Evolutionary conservation across 2,329 filamentous ascomycete species (phyloP), one percentile per base, ranked within the genome.

Genomic region (Paracorniculantispora psalliotae): DNA sequence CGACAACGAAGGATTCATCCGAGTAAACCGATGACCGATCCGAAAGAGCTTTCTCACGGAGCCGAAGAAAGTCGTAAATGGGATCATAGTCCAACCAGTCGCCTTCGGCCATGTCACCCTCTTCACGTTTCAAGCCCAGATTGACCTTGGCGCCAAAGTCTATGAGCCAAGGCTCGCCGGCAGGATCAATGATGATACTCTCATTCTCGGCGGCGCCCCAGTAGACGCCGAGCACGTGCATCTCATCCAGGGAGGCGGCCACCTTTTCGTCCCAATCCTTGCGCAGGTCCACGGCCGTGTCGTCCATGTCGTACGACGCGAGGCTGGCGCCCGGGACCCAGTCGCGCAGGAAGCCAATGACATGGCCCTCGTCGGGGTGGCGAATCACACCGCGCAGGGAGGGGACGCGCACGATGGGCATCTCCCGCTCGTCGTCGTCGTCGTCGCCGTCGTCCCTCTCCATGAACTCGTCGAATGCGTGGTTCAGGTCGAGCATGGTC

Each of bases 291-390:
- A 10, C 30, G 9, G 57, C 37, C 15, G 51, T 12, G 13, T 39
- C 28, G 12, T 25, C 39, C 35, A 52, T 46, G 10, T 52, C 30
- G 6, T 37, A 25, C 39, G 48, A 19, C 10, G 8, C 23, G 19
- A 59, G 57, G 41, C 41, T 54, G 17, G 30, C 30, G 28, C 57
- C 57, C 21, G 49, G 49, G 10, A 59, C 43, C 57, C 57, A 59
- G 21, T 59, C 57, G 57, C 57, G 57, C 19, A 59, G 49, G 41
- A 59, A 59, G 21, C 57, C 57, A 7, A 59, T 21, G 12, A 59
- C 57, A n/a, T 59, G 49, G 49, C 57, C 57, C 39, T 59, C 57
- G 1, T 21, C n/a, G 2, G 57, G 57, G n/a, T 59, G 57, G 21
- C 41, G 49, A 15, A 59, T n/a, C 19, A 53, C 25, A 39, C 57